Conservation (phyloP, 805 yeast species). For the Barnettozyma wickerhamii region DNA sequence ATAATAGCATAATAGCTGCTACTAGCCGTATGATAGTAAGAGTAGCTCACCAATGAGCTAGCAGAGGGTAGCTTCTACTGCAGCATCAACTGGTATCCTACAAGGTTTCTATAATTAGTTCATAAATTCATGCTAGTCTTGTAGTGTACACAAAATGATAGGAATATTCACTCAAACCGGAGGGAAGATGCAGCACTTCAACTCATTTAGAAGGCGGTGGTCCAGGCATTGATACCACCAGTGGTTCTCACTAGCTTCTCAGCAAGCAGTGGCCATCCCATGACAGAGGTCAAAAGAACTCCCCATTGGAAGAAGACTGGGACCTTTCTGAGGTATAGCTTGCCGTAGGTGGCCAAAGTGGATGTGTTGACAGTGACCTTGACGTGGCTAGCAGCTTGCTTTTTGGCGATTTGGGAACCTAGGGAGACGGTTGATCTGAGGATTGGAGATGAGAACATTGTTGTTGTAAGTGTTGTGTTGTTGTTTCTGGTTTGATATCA, state of each 20-base stretch:
- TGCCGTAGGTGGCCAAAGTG: conserved; percentile 7
- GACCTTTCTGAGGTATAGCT: conserved; percentile 16
- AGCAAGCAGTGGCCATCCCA: conserved; percentile 23
- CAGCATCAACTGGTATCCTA: too few relatives aligned
- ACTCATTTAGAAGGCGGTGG: too few relatives aligned
- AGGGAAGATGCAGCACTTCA: too few relatives aligned
- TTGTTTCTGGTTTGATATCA: background rate
- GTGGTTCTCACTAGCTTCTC: conserved; percentile 7
- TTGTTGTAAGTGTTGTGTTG: background rate
- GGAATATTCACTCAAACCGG: too few relatives aligned
- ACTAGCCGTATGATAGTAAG: too few relatives aligned
- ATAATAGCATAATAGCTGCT: too few relatives aligned
- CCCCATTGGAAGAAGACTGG: conserved; percentile 24
- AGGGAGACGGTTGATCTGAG: conserved; percentile 26
- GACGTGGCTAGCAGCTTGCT: conserved; percentile 18
- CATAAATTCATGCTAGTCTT: too few relatives aligned
- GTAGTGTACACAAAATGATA: too few relatives aligned
- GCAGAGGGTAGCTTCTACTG: too few relatives aligned
- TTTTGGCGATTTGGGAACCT: conserved; percentile 16
- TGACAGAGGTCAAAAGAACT: conserved; percentile 12
- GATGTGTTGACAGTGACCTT: conserved; percentile 18
- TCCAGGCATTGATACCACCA: conserved; percentile 6
- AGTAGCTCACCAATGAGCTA: too few relatives aligned
- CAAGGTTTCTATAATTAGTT: too few relatives aligned
- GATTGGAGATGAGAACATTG: conserved; percentile 25